These are phyloP conservation scores for Mycena sp. DNA, from an alignment of 1,284 basidiomycete genomes.

Conservation along the genomic window DNA sequence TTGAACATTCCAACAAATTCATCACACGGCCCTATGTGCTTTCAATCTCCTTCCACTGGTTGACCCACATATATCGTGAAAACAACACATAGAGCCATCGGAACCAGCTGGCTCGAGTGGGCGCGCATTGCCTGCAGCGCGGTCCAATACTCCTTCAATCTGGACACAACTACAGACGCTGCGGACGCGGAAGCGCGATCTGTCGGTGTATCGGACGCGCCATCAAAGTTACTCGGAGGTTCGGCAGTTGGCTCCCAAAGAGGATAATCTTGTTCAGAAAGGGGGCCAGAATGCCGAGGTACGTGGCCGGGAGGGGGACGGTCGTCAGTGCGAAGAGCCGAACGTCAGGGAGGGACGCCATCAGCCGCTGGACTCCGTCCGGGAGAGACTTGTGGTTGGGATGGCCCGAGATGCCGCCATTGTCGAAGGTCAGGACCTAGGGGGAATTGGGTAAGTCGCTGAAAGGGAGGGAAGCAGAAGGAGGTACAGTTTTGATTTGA, in stretches of 20 bases:
- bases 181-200: slow-evolving; percentile 16
- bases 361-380: slow-evolving; percentile 58
- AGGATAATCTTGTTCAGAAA: slow-evolving; percentile 57
- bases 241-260: slow-evolving; percentile 15
- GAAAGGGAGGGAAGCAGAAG: slow-evolving; percentile 1
- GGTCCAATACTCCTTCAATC: slow-evolving; percentile 61
- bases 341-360: slow-evolving; percentile 40
- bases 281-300: slow-evolving; percentile 60
- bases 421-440: slow-evolving; percentile 95
- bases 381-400: slow-evolving; percentile 89
- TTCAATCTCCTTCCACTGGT: slow-evolving; percentile 73
- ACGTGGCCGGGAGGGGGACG: slow-evolving; percentile 68
- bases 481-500: slow-evolving; percentile 73
- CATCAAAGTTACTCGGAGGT: slow-evolving; percentile 13
- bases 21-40: no score
- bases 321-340: slow-evolving; percentile 71
- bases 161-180: slow-evolving; percentile 61
- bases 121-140: slow-evolving; percentile 77
- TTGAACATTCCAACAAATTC: no score
- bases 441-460: not conserved
- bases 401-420: slow-evolving; percentile 83
- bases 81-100: slow-evolving; percentile 86
- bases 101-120: slow-evolving; percentile 91
- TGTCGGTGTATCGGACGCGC: not conserved
- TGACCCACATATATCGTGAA: slow-evolving; percentile 94